Conservation (phyloP, 1,284 basidiomycete genomes). For the Ceratobasidium sp. region DNA sequence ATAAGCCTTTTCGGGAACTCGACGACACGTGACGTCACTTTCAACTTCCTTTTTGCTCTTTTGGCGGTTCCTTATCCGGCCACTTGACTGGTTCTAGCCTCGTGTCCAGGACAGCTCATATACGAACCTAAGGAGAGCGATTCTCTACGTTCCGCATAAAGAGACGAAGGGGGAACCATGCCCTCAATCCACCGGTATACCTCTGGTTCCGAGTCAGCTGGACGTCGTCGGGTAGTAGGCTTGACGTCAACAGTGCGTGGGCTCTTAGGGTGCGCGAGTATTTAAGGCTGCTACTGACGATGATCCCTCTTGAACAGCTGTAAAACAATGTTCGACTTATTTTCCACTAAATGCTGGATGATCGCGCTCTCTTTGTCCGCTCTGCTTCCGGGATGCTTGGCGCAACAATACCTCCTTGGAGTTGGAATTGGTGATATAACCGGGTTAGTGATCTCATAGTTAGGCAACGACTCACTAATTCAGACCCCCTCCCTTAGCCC, state of each 20-base stretch:
- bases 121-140: neutral
- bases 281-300: neutral
- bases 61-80: neutral
- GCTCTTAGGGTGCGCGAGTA: neutral
- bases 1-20: neutral
- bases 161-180: neutral
- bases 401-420: conserved; percentile 34
- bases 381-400: conserved; percentile 10
- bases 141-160: neutral
- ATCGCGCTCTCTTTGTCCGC: neutral
- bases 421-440: conserved; percentile 41
- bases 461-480: neutral
- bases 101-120: neutral
- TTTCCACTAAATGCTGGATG: conserved; percentile 15
- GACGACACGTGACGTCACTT: conserved; percentile 34
- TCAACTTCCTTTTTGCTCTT: neutral
- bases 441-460: neutral
- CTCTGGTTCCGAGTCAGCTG: neutral
- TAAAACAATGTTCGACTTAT: conserved; percentile 1
- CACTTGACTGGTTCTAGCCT: neutral
- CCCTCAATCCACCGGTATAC: neutral
- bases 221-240: neutral
- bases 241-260: neutral
- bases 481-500: conserved; percentile 60
- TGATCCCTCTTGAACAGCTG: neutral